Evolutionary conservation across 2,329 filamentous ascomycete species (phyloP).

Genomic region (Cadophora luteo-olivacea): DNA sequence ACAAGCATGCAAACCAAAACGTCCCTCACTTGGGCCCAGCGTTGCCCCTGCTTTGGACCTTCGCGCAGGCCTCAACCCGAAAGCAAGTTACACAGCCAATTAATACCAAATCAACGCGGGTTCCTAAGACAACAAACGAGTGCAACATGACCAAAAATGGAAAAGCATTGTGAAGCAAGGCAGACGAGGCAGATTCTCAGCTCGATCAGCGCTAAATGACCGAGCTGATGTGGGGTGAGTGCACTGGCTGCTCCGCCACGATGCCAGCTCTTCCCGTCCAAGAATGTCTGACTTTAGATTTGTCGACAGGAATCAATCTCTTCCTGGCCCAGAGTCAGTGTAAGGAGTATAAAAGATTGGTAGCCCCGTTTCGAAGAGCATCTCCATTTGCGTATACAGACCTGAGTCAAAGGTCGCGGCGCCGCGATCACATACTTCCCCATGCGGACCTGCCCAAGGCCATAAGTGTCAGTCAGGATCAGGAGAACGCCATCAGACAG

Average conservation of each 20-base stretch:
- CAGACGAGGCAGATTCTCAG: background rate
- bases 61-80: background rate
- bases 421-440: background rate
- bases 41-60: background rate
- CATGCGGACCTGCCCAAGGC: background rate
- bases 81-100: background rate
- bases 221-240: background rate
- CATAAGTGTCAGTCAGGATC: background rate
- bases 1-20: too few relatives aligned
- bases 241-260: background rate
- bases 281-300: background rate
- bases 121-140: background rate
- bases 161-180: background rate
- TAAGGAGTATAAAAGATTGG: background rate
- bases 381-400: background rate
- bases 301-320: background rate
- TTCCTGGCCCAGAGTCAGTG: background rate
- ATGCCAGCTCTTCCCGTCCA: background rate
- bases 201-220: background rate
- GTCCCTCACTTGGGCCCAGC: background rate
- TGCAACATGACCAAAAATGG: background rate
- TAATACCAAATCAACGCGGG: background rate
- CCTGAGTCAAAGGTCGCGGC: background rate
- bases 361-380: background rate
- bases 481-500: background rate